A percentile compares a stretch with the other conserved stretches of the same genome.
Evolutionary conservation across 768 basidiomycete species (phyloP).

Genomic region (Boletus patriciae): DNA sequence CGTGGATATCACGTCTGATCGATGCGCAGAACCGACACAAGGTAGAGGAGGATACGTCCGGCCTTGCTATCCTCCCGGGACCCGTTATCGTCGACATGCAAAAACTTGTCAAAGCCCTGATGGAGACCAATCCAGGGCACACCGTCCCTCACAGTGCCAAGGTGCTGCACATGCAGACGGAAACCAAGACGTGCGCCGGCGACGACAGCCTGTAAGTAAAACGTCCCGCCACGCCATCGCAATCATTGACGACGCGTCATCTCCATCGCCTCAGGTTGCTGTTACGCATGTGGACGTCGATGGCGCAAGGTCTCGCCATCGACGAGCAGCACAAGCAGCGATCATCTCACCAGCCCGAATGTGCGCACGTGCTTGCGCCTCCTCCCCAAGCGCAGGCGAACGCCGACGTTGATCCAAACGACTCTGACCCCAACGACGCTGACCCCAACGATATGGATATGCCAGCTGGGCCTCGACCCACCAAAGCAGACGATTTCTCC

Average conservation of each 20-base stretch:
- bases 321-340: conserved; percentile 43
- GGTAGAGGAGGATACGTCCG: background rate
- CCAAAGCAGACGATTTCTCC: conserved; percentile 24
- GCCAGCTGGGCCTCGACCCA: conserved; percentile 6
- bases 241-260: background rate
- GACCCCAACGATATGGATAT: conserved; percentile 12
- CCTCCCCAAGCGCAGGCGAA: conserved; percentile 1
- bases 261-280: conserved; percentile 32
- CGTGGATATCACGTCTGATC: background rate
- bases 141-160: conserved; percentile 35
- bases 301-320: conserved; percentile 46
- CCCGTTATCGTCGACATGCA: conserved; percentile 45
- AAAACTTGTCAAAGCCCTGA: conserved; percentile 40
- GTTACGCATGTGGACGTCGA: conserved; percentile 46
- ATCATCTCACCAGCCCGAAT: conserved; percentile 5
- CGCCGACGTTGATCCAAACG: conserved; percentile 11
- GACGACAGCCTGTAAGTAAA: conserved; percentile 50
- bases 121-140: conserved; percentile 32
- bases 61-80: conserved; percentile 10
- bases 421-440: conserved; percentile 14
- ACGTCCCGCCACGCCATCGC: background rate
- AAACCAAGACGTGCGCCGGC: conserved; percentile 47
- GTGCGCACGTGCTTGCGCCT: conserved; percentile 14
- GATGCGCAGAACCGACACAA: conserved; percentile 10
- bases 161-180: conserved; percentile 32